Base-by-base conservation (phyloP, 225 moss, liverwort and hornwort genomes). In the Thuidium tamariscinum region DNA sequence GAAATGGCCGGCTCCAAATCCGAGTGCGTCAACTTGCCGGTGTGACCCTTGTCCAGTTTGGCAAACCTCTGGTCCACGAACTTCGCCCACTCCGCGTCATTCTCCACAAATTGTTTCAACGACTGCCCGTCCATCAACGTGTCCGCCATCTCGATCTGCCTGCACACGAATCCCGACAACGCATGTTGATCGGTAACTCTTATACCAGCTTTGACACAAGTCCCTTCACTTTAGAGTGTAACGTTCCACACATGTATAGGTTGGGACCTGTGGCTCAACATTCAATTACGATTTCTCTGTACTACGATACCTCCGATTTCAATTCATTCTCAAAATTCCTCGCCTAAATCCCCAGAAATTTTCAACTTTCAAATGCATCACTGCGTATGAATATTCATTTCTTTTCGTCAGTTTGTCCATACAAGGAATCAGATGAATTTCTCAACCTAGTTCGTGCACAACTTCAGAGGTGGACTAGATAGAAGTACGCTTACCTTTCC, bases 61-160 rank as follows among this genome's bases (percentile, higher is more conserved):
- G 90, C 77, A 84, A 95, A 97, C 85, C 55, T 94, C 87, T 93
- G 90, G 75, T 95, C 88, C 41, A 96, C 88, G 74, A 93, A 96
- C 70, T 90, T 83, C 41, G 90, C 81, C 91, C 95, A 97, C 20
- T 65, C 21, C 32, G 67, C 57, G 41, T 95, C 94, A 83, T 93
- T 92, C 77, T 94, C 94, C 56, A 97, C 96, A 34, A 97, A 94
- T 27, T 84, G 49, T 85, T 94, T 92, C 92, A 94, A 56, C 26
- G 85, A 82, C 86, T 87, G 89, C 69, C 93, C 93, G 79, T 94
- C 93, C 93, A 94, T 86, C 8, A 90, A 0, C 32, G 70, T 78
- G 14, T 76, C 80, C 84, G 63, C 92, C 92, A 92, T 92, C 77
- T 69, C 26, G 51, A 51, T 67, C 81, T 56, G 78, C 84, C 70